Base-by-base conservation (phyloP, 768 basidiomycete genomes). In the Boletus edulis region DNA sequence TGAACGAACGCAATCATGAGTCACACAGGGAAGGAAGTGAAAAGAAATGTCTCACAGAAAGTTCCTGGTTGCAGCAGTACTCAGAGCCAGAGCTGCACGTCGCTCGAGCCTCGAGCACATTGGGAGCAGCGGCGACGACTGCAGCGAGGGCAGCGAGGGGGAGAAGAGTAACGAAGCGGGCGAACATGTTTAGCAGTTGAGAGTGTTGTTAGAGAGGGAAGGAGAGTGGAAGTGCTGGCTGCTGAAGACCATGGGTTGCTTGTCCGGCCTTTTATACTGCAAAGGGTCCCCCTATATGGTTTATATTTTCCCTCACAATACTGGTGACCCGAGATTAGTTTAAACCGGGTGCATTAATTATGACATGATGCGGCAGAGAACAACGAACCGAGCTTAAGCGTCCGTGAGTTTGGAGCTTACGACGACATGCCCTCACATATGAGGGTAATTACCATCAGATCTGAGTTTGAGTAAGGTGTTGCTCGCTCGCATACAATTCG, bases 11-110 rank as follows among this genome's bases (percentile, higher is more conserved):
- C 1, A 39, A 1, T 39, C 38, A 7, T 15, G 17, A 39, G 7
- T n/a, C 7, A n/a, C 8, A n/a, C 6, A 2, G 3, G n/a, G 2
- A 39, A 5, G 8, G 20, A 8, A 17, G 17, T 1, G 3, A 5
- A 39, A 39, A 3, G 8, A 39, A 2, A 5, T 2, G 17, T 39
- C 38, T 39, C 7, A 39, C 38, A 5, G 5, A 1, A 4, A 39
- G 1, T n/a, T 0, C 7, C 17, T 39, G 14, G 38, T 39, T 18
- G 17, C 38, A 39, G 38, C 38, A 39, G n/a, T 34, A 34, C 34
- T n/a, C 1, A 39, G 4, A 3, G 6, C 15, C n/a, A n/a, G 38
- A n/a, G 38, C 9, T 39, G n/a, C n/a, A 34, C 11, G 34, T 9
- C 17, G 3, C 4, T 17, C 38, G 38, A 39, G 38, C 17, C 38